Conservation (phyloP, 2,329 filamentous ascomycete species). For the Incumbomyces delicatus region DNA sequence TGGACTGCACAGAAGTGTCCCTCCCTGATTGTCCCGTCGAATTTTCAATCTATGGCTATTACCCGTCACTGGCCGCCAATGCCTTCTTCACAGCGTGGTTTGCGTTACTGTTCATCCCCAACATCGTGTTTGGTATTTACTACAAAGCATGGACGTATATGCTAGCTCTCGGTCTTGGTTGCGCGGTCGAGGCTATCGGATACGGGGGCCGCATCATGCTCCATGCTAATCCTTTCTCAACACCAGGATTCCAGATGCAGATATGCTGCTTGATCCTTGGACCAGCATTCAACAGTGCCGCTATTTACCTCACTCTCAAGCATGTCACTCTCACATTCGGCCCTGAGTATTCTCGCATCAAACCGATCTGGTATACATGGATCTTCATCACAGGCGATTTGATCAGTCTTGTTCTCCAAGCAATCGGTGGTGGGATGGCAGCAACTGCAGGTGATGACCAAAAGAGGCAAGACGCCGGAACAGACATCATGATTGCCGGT, state of each 20-base stretch:
- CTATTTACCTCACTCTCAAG: slow-evolving; percentile 48
- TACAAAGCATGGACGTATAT: slow-evolving; percentile 49
- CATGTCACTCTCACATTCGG: slow-evolving; percentile 50
- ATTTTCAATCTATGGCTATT: slow-evolving; percentile 44
- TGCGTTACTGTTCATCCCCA: slow-evolving; percentile 37
- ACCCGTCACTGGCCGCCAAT: slow-evolving; percentile 43
- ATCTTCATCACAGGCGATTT: slow-evolving; percentile 53
- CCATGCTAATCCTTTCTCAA: slow-evolving; percentile 42
- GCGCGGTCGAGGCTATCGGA: slow-evolving; percentile 44
- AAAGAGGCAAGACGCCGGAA: slow-evolving; percentile 36
- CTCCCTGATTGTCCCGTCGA: slow-evolving; percentile 28
- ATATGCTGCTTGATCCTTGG: slow-evolving; percentile 48
- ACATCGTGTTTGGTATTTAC: slow-evolving; percentile 40
- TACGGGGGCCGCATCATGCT: slow-evolving; percentile 48
- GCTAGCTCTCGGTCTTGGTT: slow-evolving; percentile 36
- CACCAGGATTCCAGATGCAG: slow-evolving; percentile 43
- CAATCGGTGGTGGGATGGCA: slow-evolving; percentile 47
- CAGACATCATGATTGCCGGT: slow-evolving; percentile 49
- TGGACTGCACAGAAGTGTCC: slow-evolving; percentile 7
- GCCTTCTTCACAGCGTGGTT: slow-evolving; percentile 45
- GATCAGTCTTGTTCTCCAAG: slow-evolving; percentile 48
- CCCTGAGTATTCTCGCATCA: slow-evolving; percentile 37
- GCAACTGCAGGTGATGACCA: slow-evolving; percentile 33
- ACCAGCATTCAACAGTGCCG: slow-evolving; percentile 46
- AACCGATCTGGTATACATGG: slow-evolving; percentile 44